These are phyloP conservation scores for Sungouiella blattae DNA, from an alignment of 805 yeast species.

Conservation along the genomic window DNA sequence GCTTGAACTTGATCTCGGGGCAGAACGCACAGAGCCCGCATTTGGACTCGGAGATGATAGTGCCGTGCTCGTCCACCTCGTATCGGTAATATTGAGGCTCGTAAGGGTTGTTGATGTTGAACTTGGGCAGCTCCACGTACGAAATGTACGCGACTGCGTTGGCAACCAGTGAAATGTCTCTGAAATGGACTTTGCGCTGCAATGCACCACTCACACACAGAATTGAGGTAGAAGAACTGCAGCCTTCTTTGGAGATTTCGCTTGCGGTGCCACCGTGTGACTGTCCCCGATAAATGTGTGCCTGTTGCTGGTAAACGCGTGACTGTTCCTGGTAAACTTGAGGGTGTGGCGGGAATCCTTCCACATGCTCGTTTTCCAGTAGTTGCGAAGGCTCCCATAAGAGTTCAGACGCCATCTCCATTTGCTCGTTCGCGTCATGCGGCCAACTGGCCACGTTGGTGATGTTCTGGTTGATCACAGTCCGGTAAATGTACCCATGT, in stretches of 20 bases:
- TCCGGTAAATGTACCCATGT: constrained; percentile 13
- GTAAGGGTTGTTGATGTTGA: constrained; percentile 21
- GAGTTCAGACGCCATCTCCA: constrained; percentile 2
- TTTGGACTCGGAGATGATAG: constrained; percentile 21
- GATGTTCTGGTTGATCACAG: constrained; percentile 11
- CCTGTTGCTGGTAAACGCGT: too few relatives aligned
- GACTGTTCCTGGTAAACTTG: too few relatives aligned
- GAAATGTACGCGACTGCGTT: constrained; percentile 19
- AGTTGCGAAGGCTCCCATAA: constrained; percentile 3
- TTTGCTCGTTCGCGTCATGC: constrained; percentile 7
- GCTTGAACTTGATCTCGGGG: constrained; percentile 24
- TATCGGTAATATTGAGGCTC: constrained; percentile 30
- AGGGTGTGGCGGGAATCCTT: background rate
- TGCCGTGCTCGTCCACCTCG: constrained; percentile 22
- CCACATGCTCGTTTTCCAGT: background rate
- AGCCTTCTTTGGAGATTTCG: too few relatives aligned
- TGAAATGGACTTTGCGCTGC: constrained; percentile 16
- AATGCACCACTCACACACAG: constrained; percentile 12
- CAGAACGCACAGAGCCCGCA: constrained; percentile 35
- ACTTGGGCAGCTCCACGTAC: constrained; percentile 21
- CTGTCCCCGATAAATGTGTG: too few relatives aligned
- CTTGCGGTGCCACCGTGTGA: too few relatives aligned
- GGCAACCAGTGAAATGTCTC: constrained; percentile 16
- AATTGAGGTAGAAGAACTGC: too few relatives aligned
- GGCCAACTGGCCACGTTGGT: constrained; percentile 10